Percentiles rank a stretch among this genome's conserved stretches.
These are phyloP conservation scores for Suhomyces bolitotheri DNA, from an alignment of 1,139 yeast genomes.

Conservation along the genomic window DNA sequence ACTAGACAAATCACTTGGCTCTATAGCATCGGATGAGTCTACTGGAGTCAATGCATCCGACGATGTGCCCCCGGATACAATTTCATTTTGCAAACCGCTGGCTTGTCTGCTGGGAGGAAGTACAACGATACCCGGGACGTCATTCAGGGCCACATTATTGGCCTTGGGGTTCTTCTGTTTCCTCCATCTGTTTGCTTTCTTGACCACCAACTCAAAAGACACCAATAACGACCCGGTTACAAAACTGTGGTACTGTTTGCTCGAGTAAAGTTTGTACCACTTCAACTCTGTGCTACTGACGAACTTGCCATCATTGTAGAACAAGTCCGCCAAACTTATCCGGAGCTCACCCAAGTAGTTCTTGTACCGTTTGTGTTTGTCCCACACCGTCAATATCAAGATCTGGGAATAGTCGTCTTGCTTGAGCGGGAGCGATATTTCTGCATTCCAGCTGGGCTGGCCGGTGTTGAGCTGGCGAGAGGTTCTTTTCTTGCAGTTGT, in stretches of 20 bases:
- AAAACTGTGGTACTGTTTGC: slow-evolving; percentile 44
- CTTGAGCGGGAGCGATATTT: slow-evolving; percentile 34
- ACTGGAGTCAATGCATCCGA: not conserved
- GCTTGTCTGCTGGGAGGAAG: slow-evolving; percentile 22
- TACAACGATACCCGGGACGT: slow-evolving; percentile 16
- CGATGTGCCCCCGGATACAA: not conserved
- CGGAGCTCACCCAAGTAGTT: slow-evolving; percentile 60
- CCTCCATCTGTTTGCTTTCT: slow-evolving; percentile 13
- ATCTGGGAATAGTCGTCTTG: slow-evolving; percentile 31
- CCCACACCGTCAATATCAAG: slow-evolving; percentile 44
- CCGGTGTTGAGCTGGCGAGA: slow-evolving; percentile 37
- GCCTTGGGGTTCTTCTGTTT: slow-evolving; percentile 9
- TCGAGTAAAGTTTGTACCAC: slow-evolving; percentile 56
- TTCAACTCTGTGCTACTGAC: slow-evolving; percentile 33
- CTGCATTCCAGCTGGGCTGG: slow-evolving; percentile 50
- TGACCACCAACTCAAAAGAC: slow-evolving; percentile 49
- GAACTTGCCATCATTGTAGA: slow-evolving; percentile 25
- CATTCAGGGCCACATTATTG: slow-evolving; percentile 4
- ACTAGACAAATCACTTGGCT: slow-evolving; percentile 7
- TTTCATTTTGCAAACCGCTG: slow-evolving; percentile 4
- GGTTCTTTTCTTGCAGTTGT: slow-evolving; percentile 32
- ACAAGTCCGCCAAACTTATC: slow-evolving; percentile 45
- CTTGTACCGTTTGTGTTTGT: slow-evolving; percentile 44
- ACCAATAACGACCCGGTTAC: slow-evolving; percentile 59
- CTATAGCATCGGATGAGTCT: not conserved